These are phyloP conservation scores for Sodiomyces alkalinus DNA, from an alignment of 2,329 filamentous ascomycete species.

Conservation along the genomic window DNA sequence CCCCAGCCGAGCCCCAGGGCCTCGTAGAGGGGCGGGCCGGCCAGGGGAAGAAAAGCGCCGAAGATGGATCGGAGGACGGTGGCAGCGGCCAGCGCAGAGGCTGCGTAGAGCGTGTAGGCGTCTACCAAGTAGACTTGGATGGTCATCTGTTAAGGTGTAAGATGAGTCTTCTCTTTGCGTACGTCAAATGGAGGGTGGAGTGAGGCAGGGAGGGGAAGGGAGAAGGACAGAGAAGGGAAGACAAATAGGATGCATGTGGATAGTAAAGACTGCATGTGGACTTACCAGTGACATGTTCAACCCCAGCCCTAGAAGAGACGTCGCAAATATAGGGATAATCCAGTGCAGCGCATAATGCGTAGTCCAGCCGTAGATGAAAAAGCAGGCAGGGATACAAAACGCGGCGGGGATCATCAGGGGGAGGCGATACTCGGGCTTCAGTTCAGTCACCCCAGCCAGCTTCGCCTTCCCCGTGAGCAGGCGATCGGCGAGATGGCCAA, in stretches of 20 bases:
- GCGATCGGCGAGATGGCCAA: conserved; percentile 3
- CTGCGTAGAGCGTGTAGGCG: conserved; percentile 13
- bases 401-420: conserved; percentile 19
- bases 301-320: conserved; percentile 29
- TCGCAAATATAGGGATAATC: conserved; percentile 40
- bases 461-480: conserved; percentile 2
- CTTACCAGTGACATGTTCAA: too few relatives aligned
- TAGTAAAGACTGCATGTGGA: too few relatives aligned
- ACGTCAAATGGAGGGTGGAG: too few relatives aligned
- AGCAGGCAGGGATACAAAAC: conserved; percentile 19
- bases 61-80: conserved; percentile 37
- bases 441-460: conserved; percentile 4
- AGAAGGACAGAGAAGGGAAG: too few relatives aligned
- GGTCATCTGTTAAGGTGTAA: too few relatives aligned
- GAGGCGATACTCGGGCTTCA: conserved; percentile 11
- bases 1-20: conserved; percentile 34
- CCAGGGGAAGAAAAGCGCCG: conserved; percentile 48
- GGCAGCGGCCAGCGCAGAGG: conserved; percentile 14
- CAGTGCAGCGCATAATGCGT: conserved; percentile 38
- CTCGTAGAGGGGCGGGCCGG: conserved; percentile 31
- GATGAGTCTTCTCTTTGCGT: too few relatives aligned
- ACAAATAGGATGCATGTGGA: too few relatives aligned
- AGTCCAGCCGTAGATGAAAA: conserved; percentile 13
- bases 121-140: conserved; percentile 13
- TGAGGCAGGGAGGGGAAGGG: too few relatives aligned